Conservation (phyloP, 148 eudicot genomes). For the Amaranthus palmeri region DNA sequence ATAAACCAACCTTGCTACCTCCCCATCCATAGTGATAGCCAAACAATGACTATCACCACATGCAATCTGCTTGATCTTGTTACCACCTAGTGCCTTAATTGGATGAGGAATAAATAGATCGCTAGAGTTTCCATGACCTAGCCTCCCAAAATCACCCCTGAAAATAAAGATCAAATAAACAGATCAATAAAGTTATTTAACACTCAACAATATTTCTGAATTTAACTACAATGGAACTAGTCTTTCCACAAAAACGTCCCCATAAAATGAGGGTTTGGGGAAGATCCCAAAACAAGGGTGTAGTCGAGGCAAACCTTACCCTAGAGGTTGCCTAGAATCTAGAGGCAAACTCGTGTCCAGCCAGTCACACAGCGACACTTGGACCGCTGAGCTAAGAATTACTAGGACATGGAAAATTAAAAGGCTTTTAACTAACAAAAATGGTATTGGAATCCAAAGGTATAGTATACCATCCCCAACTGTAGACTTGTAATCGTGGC, state of each 20-base stretch:
- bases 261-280: too few relatives aligned
- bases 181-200: background rate
- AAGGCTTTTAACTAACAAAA: background rate
- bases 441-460: too few relatives aligned
- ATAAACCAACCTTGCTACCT: slow-evolving; percentile 71
- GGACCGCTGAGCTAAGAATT: background rate
- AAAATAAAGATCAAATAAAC: slow-evolving; percentile 6
- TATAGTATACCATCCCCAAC: slow-evolving; percentile 90
- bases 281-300: too few relatives aligned
- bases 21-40: slow-evolving; percentile 90
- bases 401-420: background rate
- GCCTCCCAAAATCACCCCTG: slow-evolving; percentile 99
- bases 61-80: slow-evolving; percentile 80
- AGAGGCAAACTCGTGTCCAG: too few relatives aligned
- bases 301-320: too few relatives aligned
- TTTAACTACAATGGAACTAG: too few relatives aligned
- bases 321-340: too few relatives aligned
- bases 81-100: slow-evolving; percentile 68
- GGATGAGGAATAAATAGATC: slow-evolving; percentile 90
- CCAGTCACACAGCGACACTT: too few relatives aligned
- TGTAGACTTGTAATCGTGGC: slow-evolving; percentile 60
- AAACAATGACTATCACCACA: slow-evolving; percentile 98
- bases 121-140: slow-evolving; percentile 96
- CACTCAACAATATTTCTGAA: background rate
- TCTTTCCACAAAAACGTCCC: too few relatives aligned